Evolutionary conservation across 495 filamentous ascomycete genomes (phyloP), one percentile per base, ranked within the genome.

Genomic region (Wilcoxina mikolae): DNA sequence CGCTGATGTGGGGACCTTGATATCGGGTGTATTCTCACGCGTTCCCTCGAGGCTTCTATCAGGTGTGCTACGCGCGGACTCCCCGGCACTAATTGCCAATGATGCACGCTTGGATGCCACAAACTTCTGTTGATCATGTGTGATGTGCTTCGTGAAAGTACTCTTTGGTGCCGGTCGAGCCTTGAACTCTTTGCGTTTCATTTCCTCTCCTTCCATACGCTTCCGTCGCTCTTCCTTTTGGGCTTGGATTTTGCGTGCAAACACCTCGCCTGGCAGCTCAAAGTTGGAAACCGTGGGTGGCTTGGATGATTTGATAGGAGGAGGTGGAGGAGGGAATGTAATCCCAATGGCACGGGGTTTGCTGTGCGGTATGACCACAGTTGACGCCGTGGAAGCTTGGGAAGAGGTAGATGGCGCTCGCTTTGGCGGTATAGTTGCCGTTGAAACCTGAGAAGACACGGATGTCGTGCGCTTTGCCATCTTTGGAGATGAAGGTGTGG

Each of bases 211-310:
- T 56, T 80, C 77, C 60, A 78, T 73, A 3, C 74, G 71, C 56
- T 74, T 77, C 45, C 78, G 66, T 47, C 77, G 75, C 50, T 81
- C 79, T 60, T 87, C 83, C 23, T 72, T 74, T 49, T 78, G 74
- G 59, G 82, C 83, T 61, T 76, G 75, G 54, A 84, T 78, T 50
- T 77, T 78, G 7, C 78, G 78, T 22, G 83, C 81, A 28, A 87
- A 71, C 24, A 79, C 83, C 54, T 87, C 84, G 28, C 84, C 82
- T 0, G 83, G 81, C 22, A 89, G 72, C 61, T 82, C 77, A 64
- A 87, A 89, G 17, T 69, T 76, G 10, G 84, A 68, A 27, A 70
- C 73, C 3, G 81, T 84, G 9, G 75, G 75, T 5, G 74, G 65
- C 59, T 80, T 84, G 26, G 67, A 72, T 0, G 81, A 83, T 68